phyloP scores from a whole-genome alignment of 1,284 basidiomycete genomes.

The Cerioporus squamosus region DNA sequence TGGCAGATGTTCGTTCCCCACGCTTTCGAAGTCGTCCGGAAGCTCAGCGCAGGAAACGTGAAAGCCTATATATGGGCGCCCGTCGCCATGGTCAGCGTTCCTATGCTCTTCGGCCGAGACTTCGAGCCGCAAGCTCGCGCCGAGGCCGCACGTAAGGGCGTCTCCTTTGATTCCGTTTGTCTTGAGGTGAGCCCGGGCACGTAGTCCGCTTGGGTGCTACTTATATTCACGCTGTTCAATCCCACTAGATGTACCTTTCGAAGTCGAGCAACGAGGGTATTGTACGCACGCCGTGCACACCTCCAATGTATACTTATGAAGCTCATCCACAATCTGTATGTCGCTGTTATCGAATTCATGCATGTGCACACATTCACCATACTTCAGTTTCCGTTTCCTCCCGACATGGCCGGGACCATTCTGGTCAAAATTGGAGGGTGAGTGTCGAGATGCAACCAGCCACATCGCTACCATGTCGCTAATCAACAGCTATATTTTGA shows the following conservation, averaged over 20 bases:
- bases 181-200: no score
- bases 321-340: slow-evolving; percentile 22
- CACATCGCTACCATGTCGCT: background rate
- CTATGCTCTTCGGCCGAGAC: background rate
- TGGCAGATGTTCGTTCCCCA: slow-evolving; percentile 13
- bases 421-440: background rate
- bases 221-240: background rate
- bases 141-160: background rate
- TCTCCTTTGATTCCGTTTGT: no score
- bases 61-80: background rate
- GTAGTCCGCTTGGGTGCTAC: no score
- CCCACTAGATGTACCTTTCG: background rate
- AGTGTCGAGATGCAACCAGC: background rate
- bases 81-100: background rate
- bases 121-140: background rate
- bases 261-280: background rate
- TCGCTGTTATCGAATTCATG: background rate
- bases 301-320: slow-evolving; percentile 28
- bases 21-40: slow-evolving; percentile 1
- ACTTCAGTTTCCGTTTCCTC: background rate
- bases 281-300: slow-evolving; percentile 17
- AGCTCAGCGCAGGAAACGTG: background rate
- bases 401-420: background rate
- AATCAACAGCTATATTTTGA: no score
- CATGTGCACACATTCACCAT: background rate